Conservation (phyloP, 768 basidiomycete genomes). For the Hericium rajendrae region DNA sequence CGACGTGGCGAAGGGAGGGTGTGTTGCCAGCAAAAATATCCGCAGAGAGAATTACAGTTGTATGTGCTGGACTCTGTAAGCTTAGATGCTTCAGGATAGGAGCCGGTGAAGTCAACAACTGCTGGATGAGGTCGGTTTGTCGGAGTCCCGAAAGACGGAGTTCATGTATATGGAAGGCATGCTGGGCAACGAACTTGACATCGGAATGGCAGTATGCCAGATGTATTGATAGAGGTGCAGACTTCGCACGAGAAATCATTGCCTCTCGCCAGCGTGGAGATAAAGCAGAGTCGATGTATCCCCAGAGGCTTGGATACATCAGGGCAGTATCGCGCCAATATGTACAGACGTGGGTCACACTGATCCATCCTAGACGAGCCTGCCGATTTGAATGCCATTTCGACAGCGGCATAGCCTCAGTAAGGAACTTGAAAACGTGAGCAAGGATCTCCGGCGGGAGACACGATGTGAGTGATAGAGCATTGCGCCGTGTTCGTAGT, state of each 20-base stretch:
- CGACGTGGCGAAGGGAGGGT: not conserved
- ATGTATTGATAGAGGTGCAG: not conserved
- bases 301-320: not conserved
- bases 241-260: not conserved
- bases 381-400: not conserved
- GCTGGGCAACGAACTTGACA: not conserved
- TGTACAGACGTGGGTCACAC: not conserved
- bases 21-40: not conserved
- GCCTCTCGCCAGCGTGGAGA: not conserved
- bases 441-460: not conserved
- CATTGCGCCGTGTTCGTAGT: not conserved
- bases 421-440: not conserved
- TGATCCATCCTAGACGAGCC: not conserved
- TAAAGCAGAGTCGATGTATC: not conserved
- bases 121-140: not conserved
- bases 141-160: not conserved
- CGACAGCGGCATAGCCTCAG: not conserved
- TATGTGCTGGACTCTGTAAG: not conserved
- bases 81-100: not conserved
- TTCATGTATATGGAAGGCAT: not conserved
- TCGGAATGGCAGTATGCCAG: not conserved
- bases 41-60: not conserved
- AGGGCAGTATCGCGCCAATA: not conserved
- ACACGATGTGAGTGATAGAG: not conserved
- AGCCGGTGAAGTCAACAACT: not conserved